phyloP scores from a whole-genome alignment of 768 basidiomycete species.

The Cytidiella melzeri region DNA sequence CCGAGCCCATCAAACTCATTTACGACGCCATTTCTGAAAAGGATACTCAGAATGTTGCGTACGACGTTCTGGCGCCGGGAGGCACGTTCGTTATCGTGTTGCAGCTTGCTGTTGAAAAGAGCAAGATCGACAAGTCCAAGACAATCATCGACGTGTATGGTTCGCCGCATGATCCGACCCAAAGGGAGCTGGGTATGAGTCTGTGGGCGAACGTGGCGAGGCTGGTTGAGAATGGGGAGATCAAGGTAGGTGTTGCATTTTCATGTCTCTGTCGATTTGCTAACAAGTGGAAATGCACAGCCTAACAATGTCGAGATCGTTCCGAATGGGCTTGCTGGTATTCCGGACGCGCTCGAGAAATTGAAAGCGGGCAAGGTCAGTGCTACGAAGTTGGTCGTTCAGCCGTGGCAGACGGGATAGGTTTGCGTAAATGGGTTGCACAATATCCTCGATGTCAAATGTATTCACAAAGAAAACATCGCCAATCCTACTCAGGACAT shows the following conservation, averaged over 20 bases:
- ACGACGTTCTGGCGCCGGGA: slow-evolving; percentile 20
- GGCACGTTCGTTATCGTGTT: slow-evolving; percentile 13
- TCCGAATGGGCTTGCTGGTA: slow-evolving; percentile 22
- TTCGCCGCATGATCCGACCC: slow-evolving; percentile 2
- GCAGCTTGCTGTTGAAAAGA: neutral
- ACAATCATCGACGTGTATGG: slow-evolving; percentile 7
- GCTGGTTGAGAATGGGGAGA: slow-evolving; percentile 8
- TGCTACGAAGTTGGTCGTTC: slow-evolving; percentile 23
- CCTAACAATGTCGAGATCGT: slow-evolving; percentile 20
- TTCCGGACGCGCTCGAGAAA: slow-evolving; percentile 18
- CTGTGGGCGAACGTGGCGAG: slow-evolving; percentile 1
- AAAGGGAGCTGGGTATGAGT: slow-evolving; percentile 4
- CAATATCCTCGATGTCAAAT: neutral
- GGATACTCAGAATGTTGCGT: slow-evolving; percentile 20
- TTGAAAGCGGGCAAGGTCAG: slow-evolving; percentile 19
- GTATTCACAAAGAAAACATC: neutral
- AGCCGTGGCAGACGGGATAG: slow-evolving; percentile 18
- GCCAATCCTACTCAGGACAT: neutral
- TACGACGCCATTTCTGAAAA: slow-evolving; percentile 18
- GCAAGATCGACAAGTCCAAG: slow-evolving; percentile 8
- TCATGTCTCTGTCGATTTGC: neutral
- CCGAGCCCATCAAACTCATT: slow-evolving; percentile 16
- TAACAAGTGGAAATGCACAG: slow-evolving; percentile 2
- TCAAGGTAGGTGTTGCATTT: slow-evolving; percentile 16
- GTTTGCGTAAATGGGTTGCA: neutral